Evolutionary conservation across 768 basidiomycete genomes (phyloP).

Genomic region (Suillus hirtellus): DNA sequence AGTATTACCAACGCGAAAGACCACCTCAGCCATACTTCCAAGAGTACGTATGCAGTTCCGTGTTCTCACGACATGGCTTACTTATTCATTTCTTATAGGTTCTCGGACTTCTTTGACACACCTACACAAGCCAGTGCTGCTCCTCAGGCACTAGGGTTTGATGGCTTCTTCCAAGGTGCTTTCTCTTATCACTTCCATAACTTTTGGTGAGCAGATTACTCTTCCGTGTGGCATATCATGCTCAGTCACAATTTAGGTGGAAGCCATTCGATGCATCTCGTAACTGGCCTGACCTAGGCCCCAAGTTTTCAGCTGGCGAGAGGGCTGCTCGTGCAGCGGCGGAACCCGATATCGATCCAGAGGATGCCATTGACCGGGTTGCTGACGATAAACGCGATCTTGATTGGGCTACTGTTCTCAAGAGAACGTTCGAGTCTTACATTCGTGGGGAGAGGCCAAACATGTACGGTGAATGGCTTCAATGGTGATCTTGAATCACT

Average conservation of each 20-base stretch:
- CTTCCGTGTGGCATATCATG: background rate
- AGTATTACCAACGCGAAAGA: constrained; percentile 86
- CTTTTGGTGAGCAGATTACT: constrained; percentile 61
- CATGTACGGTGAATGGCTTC: constrained; percentile 88
- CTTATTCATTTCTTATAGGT: constrained; percentile 46
- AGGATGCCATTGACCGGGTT: constrained; percentile 43
- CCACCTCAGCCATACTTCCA: constrained; percentile 95
- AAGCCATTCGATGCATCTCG: constrained; percentile 88
- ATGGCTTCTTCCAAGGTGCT: constrained; percentile 95
- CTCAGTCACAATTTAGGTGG: constrained; percentile 63
- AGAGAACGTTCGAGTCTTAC: constrained; percentile 93
- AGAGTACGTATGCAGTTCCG: constrained; percentile 48
- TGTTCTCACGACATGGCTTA: background rate
- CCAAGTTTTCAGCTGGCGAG: constrained; percentile 76
- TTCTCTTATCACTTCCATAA: constrained; percentile 98
- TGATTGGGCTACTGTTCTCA: constrained; percentile 91
- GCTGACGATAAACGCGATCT: constrained; percentile 77
- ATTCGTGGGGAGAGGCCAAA: constrained; percentile 90
- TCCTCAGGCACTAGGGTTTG: constrained; percentile 86
- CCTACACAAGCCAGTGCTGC: constrained; percentile 72
- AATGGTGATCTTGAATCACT: constrained; percentile 40
- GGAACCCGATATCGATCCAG: constrained; percentile 32
- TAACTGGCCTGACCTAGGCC: constrained; percentile 95
- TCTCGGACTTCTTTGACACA: constrained; percentile 87
- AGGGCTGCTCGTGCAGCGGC: constrained; percentile 54